phyloP scores from a whole-genome alignment of 495 filamentous ascomycete genomes.

The Letharia lupina region DNA sequence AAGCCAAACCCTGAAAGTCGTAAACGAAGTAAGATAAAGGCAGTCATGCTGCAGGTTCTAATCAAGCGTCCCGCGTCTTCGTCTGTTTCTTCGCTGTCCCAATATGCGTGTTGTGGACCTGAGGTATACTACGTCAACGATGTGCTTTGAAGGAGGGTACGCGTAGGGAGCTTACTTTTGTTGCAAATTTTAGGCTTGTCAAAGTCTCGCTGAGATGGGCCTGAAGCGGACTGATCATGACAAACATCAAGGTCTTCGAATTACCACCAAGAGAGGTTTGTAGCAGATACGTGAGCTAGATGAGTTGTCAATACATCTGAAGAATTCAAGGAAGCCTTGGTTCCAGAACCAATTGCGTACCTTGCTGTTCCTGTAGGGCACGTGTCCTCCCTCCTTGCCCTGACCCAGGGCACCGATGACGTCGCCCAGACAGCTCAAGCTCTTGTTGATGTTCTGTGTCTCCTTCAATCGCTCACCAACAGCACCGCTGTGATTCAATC shows the following conservation, averaged over 20 bases:
- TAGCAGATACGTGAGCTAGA: constrained; percentile 82
- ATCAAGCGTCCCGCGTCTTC: constrained; percentile 31
- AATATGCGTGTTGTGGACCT: constrained; percentile 82
- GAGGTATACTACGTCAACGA: constrained; percentile 5
- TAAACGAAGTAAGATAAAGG: constrained; percentile 1
- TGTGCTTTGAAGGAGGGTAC: background rate
- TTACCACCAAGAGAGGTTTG: constrained; percentile 94
- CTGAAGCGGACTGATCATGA: constrained; percentile 91
- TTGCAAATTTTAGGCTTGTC: constrained; percentile 92
- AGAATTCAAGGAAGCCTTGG: background rate
- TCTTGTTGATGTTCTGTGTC: constrained; percentile 96
- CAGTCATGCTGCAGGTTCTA: background rate
- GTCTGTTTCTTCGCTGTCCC: constrained; percentile 73
- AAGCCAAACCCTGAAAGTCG: background rate
- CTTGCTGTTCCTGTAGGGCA: constrained; percentile 95
- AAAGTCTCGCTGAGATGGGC: constrained; percentile 88
- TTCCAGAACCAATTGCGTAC: constrained; percentile 34
- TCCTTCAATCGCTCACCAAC: constrained; percentile 83
- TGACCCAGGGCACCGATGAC: constrained; percentile 86
- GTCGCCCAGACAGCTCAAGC: constrained; percentile 83
- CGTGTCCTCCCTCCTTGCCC: constrained; percentile 74
- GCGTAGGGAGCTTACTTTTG: constrained; percentile 50
- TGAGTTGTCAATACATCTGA: constrained; percentile 13
- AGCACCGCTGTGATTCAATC: constrained; percentile 73
- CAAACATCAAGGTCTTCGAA: constrained; percentile 97